Evolutionary conservation across 2,329 filamentous ascomycete species (phyloP), one percentile per base, ranked within the genome.

Genomic region (Tolypocladium amazonense): DNA sequence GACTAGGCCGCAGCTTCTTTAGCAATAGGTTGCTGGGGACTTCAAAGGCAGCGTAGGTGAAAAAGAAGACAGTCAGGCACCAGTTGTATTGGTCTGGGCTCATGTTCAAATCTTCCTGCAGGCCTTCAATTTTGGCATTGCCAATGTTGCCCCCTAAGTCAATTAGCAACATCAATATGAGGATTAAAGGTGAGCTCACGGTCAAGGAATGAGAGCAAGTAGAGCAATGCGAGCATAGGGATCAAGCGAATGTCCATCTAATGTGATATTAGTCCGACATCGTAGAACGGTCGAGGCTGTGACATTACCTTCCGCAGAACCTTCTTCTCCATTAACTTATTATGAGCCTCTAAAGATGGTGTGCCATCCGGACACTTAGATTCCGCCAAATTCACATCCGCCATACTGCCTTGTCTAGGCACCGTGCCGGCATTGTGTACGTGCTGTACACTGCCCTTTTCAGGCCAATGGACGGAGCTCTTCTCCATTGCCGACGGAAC

Each of bases 11-110:
- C 57, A 92, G 76, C 18, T 80, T 82, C 72, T 93, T 94, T 59
- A 94, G 81, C 9, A 93, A 73, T 15, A 93, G 72, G 66, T 94
- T 94, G 59, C 87, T 90, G n/a, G 89, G 76, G 0, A 88, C 83
- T 69, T 93, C 89, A 63, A 90, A 90, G 25, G 88, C 77, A 2
- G 88, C 80, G 69, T 94, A 95, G 1, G 87, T 71, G 63, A 93
- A 83, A 77, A 93, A 94, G 77, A 95, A 94, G 62, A 91, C 83
- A 5, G 79, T 80, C 7, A 88, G 77, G 56, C 84, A 81, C 66
- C 84, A 79, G 71, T 92, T 92, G 73, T 92, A 94, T 69, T 91
- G 81, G 60, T 83, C 79, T 5, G 81, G 71, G 0, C 80, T 81
- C 77, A 92, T 83, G 18, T 79, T 62, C 20, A 82, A 69, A 58